Base-by-base conservation (phyloP, 1,284 basidiomycete genomes). In the Amylostereum areolatum region DNA sequence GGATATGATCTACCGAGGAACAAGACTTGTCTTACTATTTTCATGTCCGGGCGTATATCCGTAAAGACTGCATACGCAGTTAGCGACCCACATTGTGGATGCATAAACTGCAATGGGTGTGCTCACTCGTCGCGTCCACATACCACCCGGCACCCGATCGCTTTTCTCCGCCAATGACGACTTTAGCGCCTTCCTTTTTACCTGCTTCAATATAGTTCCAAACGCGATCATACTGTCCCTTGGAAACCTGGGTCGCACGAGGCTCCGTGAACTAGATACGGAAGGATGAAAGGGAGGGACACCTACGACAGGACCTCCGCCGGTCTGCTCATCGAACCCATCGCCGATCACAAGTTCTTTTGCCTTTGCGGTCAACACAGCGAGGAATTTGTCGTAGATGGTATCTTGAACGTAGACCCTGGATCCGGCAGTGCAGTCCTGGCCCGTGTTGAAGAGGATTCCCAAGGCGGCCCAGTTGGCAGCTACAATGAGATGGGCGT, bases 121-220 rank as follows among this genome's bases (percentile, higher is more conserved):
- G 42, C 83, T 64, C 57, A 89, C 87, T 82, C 0, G 88, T 89
- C 43, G 89, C 84, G 59, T 89, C 82, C 30, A 89, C 79, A 61
- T 74, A 91, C 62, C 74, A 91, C 8, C 88, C 89, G 62, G 83
- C 85, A 3, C 76, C 76, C 1, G 70, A 48, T 56, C 84, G 73
- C 65, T 83, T 89, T 60, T 79, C 73, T 27, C 94, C 96, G 30
- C 96, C 96, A 5, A 90, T 72, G 32, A 83, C 69, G 25, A 86
- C 69, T 56, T 80, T 87, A 24, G 95, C 95, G 18, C 95, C 95
- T 62, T 90, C 84, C 55, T 79, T 63, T 67, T 89, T 91, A 32
- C 94, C 96, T 1, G 77, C 74, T 58, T 95, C 87, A 59, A 99
- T 95, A 66, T 94, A 97, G 11, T 71, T 70, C 80, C 92, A 86